These are phyloP conservation scores for Ilyonectria mors-panacis DNA, from an alignment of 2,329 filamentous ascomycete species.

Conservation along the genomic window DNA sequence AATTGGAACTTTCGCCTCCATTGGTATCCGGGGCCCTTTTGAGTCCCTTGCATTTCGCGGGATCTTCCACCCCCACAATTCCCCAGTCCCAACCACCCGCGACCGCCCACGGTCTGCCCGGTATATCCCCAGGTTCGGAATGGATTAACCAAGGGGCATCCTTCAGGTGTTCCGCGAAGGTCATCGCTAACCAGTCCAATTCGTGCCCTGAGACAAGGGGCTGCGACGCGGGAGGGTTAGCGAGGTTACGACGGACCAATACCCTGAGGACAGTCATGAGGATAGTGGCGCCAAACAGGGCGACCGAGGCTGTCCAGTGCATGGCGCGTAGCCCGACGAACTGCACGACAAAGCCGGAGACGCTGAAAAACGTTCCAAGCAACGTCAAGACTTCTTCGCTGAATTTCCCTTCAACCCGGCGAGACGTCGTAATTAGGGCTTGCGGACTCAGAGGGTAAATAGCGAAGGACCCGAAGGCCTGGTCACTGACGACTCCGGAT, in stretches of 20 bases:
- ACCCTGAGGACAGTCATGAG: slow-evolving; percentile 47
- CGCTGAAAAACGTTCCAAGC: too few species aligned
- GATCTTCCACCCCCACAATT: neutral
- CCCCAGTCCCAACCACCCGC: neutral
- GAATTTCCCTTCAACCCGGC: neutral
- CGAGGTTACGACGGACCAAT: slow-evolving; percentile 43
- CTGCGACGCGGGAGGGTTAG: neutral
- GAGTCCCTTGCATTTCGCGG: too few species aligned
- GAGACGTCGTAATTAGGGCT: neutral
- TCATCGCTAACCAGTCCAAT: slow-evolving; percentile 30
- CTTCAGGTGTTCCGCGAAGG: neutral
- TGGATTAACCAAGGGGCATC: neutral
- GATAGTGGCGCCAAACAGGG: slow-evolving; percentile 43
- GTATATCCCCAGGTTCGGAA: neutral
- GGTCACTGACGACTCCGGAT: slow-evolving; percentile 45
- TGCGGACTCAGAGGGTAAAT: neutral
- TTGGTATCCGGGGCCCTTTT: too few species aligned
- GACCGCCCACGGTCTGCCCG: neutral
- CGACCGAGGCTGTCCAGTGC: slow-evolving; percentile 47
- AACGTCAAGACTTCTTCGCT: too few species aligned
- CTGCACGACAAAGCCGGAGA: slow-evolving; percentile 47
- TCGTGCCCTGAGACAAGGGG: slow-evolving; percentile 32
- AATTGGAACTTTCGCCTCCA: neutral
- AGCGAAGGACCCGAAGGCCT: slow-evolving; percentile 48
- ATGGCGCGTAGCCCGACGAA: slow-evolving; percentile 48